A percentile compares a stretch with the other conserved stretches of the same genome.
These are phyloP conservation scores for Musa itinerans DNA, from an alignment of 176 grass and related monocot genomes.

Conservation along the genomic window DNA sequence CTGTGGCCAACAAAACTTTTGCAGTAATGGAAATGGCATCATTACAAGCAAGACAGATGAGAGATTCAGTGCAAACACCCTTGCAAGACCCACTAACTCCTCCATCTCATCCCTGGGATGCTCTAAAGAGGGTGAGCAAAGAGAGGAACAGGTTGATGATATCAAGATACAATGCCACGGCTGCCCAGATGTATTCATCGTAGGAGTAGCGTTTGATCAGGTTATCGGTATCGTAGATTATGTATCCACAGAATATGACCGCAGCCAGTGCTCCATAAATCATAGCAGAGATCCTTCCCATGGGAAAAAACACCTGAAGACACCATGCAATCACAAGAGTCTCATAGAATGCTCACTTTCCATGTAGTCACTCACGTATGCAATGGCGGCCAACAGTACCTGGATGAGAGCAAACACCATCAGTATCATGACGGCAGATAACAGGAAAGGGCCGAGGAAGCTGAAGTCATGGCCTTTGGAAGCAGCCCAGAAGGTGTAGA, in stretches of 20 bases:
- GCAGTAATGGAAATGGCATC: too few relatives aligned
- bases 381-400: constrained; percentile 5
- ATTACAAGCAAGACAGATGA: too few relatives aligned
- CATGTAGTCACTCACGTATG: too few relatives aligned
- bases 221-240: constrained; percentile 92
- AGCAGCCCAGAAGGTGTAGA: constrained; percentile 92
- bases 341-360: too few relatives aligned
- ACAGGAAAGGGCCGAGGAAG: constrained; percentile 84
- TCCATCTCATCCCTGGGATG: constrained; percentile 40
- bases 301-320: constrained; percentile 57
- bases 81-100: too few relatives aligned
- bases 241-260: constrained; percentile 82
- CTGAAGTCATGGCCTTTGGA: constrained; percentile 70
- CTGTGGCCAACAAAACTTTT: too few relatives aligned
- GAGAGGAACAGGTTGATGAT: constrained; percentile 91
- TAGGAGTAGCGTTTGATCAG: constrained; percentile 89
- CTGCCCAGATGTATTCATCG: constrained; percentile 93
- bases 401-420: constrained; percentile 78
- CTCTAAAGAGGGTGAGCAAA: constrained; percentile 72
- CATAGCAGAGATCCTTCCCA: constrained; percentile 58
- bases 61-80: too few relatives aligned
- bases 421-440: constrained; percentile 66
- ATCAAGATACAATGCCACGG: constrained; percentile 78
- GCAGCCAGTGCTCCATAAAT: constrained; percentile 63
- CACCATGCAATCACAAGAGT: too few relatives aligned